Conservation (phyloP, 768 basidiomycete genomes). For the Amanita inopinata region DNA sequence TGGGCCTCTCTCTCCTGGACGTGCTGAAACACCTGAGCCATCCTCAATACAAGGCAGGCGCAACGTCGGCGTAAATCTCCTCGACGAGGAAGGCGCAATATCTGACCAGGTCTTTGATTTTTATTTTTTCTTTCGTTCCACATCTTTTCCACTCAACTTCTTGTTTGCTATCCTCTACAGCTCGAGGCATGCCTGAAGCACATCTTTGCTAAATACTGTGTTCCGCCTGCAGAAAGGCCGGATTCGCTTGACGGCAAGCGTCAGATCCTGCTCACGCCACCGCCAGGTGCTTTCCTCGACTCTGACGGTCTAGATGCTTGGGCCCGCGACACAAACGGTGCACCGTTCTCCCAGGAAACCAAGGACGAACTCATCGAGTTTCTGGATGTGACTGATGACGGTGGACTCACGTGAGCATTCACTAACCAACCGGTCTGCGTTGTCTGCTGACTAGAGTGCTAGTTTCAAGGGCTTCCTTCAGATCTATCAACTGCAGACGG, state of each 20-base stretch:
- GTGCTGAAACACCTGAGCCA: conserved; percentile 49
- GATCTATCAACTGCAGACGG: conserved; percentile 78
- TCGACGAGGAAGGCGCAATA: conserved; percentile 64
- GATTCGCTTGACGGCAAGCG: conserved; percentile 15
- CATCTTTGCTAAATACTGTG: conserved; percentile 75
- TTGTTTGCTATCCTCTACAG: conserved; percentile 29
- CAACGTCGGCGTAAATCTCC: conserved; percentile 44
- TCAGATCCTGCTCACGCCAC: conserved; percentile 32
- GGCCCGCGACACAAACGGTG: conserved; percentile 77
- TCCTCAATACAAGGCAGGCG: conserved; percentile 49
- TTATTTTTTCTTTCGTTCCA: conserved; percentile 1
- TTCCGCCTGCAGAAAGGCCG: conserved; percentile 25
- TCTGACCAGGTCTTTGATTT: conserved; percentile 52
- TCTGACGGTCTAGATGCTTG: conserved; percentile 59
- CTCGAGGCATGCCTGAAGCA: conserved; percentile 62
- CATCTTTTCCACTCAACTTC: conserved; percentile 3
- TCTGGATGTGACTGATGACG: conserved; percentile 64
- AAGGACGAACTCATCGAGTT: conserved; percentile 72
- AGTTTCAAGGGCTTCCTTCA: conserved; percentile 78
- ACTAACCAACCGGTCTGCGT: neutral
- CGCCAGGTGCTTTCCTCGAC: conserved; percentile 48
- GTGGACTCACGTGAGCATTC: conserved; percentile 56
- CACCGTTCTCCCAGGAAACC: conserved; percentile 64
- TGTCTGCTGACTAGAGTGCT: conserved; percentile 1
- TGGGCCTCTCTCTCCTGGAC: conserved; percentile 37